Percentiles rank a stretch among this genome's conserved stretches.
Evolutionary conservation across 495 filamentous ascomycete species (phyloP).

Genomic region (Neurospora hispaniola): DNA sequence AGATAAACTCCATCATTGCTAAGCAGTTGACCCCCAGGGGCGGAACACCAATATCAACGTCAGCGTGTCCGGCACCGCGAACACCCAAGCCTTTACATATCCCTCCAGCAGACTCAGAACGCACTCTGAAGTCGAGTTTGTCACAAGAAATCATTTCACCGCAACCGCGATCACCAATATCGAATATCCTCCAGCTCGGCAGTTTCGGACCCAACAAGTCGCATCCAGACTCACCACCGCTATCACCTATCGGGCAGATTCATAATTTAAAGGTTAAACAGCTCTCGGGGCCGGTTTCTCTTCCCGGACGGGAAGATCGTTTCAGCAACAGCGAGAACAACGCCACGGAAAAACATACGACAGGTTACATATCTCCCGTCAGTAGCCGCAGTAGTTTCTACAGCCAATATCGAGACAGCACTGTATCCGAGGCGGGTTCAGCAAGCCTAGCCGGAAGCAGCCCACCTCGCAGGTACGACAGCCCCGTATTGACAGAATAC

Average conservation of each 20-base stretch:
- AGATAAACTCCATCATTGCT: slow-evolving; percentile 7
- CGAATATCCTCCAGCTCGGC: slow-evolving; percentile 7
- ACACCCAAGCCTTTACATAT: background rate
- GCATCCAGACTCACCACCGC: background rate
- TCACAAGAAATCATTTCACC: slow-evolving; percentile 2
- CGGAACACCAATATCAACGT: background rate
- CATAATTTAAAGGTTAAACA: slow-evolving; percentile 13
- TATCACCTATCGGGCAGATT: slow-evolving; percentile 13
- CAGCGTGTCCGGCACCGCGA: background rate
- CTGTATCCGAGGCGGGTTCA: background rate
- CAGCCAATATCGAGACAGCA: slow-evolving; percentile 2
- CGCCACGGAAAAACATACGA: background rate
- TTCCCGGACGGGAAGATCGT: background rate
- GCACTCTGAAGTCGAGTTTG: background rate
- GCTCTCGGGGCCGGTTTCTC: slow-evolving; percentile 11
- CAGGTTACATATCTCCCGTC: slow-evolving; percentile 8
- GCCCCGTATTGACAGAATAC: background rate
- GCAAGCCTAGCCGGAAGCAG: background rate
- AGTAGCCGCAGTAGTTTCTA: slow-evolving; percentile 10
- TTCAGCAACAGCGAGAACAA: background rate
- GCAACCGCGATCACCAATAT: slow-evolving; percentile 3
- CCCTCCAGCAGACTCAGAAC: background rate
- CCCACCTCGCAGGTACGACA: background rate
- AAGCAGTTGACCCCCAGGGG: background rate
- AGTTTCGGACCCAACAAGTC: background rate